Percentiles rank a stretch among this genome's conserved stretches.
phyloP scores from a whole-genome alignment of 192 early-diverging fungal species.

The Coemansia sp. region DNA sequence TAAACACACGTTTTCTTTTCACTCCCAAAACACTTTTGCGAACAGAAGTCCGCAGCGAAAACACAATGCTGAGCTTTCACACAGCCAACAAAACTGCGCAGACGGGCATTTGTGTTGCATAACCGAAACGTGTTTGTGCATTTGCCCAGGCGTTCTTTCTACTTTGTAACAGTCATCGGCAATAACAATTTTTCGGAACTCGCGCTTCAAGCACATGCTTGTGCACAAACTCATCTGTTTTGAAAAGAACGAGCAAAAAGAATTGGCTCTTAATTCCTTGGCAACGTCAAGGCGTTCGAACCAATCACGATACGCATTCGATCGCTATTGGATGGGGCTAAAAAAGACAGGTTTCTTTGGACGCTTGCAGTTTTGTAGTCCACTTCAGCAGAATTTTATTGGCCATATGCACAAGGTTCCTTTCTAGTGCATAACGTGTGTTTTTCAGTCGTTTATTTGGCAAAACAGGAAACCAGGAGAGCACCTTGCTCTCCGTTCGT shows the following conservation, averaged over 20 bases:
- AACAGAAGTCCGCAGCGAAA: too few species aligned
- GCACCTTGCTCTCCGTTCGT: too few species aligned
- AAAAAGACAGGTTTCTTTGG: not conserved
- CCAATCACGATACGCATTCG: too few species aligned
- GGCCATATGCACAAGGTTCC: not conserved
- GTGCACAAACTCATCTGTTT: not conserved
- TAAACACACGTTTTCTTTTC: not conserved
- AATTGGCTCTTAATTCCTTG: not conserved
- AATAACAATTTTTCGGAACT: constrained; percentile 1
- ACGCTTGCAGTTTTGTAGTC: too few species aligned
- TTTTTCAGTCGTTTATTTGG: not conserved
- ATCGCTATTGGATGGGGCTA: not conserved
- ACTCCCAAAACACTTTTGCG: not conserved
- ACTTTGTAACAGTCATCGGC: not conserved
- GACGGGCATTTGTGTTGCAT: not conserved
- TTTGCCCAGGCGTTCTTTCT: not conserved
- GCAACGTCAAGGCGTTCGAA: not conserved
- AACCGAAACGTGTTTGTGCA: not conserved
- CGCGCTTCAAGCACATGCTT: not conserved
- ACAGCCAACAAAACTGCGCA: too few species aligned
- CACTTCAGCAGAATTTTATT: not conserved
- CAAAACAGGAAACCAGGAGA: not conserved
- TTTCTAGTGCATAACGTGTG: not conserved
- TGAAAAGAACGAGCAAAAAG: not conserved
- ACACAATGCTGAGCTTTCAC: too few species aligned